Conservation (phyloP, 345 rosid species). For the Arabidopsis arenosa region DNA sequence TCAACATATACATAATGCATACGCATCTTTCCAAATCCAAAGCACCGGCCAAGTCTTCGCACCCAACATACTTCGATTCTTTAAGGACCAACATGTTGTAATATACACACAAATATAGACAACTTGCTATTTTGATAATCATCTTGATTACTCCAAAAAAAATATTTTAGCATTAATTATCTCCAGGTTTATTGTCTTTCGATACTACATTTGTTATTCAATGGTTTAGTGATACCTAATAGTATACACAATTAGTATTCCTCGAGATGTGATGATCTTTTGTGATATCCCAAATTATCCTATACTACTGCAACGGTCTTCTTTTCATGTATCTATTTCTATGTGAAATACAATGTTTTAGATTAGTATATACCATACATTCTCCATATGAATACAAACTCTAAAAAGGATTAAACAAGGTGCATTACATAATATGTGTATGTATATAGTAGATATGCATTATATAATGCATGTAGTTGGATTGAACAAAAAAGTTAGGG, state of each 20-base stretch:
- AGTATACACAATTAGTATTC: no score
- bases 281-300: background rate
- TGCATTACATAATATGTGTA: constrained; percentile 9
- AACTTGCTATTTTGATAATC: constrained; percentile 26
- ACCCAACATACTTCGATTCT: constrained; percentile 31
- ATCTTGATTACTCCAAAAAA: constrained; percentile 14
- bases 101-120: constrained; percentile 19
- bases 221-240: background rate
- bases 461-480: constrained; percentile 29
- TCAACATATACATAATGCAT: constrained; percentile 4
- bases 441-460: constrained; percentile 13
- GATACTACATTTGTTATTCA: constrained; percentile 1
- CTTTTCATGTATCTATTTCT: background rate
- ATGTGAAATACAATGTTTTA: background rate
- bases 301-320: background rate
- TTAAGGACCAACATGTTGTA: constrained; percentile 28
- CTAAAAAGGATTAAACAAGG: background rate
- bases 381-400: background rate
- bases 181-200: constrained; percentile 13
- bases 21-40: constrained; percentile 27
- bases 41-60: constrained; percentile 31
- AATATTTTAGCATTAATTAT: constrained; percentile 7
- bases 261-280: background rate
- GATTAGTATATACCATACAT: background rate
- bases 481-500: constrained; percentile 33